Evolutionary conservation across 1,139 yeast species (phyloP), one percentile per base, ranked within the genome.

Genomic region (Debaryomyces nepalensis): DNA sequence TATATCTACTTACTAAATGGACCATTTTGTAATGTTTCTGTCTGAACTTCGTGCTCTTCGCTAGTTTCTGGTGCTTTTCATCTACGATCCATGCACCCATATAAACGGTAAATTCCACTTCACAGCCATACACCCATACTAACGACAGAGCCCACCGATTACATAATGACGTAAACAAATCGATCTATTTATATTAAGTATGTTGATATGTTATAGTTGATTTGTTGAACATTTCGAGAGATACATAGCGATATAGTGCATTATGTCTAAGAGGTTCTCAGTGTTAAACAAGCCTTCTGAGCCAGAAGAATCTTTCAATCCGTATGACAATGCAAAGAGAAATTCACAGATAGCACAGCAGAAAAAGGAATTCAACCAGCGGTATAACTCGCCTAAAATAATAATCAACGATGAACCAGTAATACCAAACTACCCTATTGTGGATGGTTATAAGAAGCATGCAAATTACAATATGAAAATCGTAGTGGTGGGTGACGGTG

Each of bases 401-500:
- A 61, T 70, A 40, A 66, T 70, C 33, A 54, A 69, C 41, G 72
- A 70, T 44, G 70, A 68, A 46, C 76, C 77, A 2, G 48, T 58
- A 16, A 63, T 71, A 22, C 77, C 78, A 12, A 44, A 63, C 38
- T 73, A 66, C 51, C 58, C 59, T 12, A 63, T 70, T 46, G 68
- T 64, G 40, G 51, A 58, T 10, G 54, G 58, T 30, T 60, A 66
- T 51, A 55, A 61, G 36, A 67, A 67, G 44, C 61, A 63, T 39
- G 63, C 74, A 38, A 49, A 60, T 37, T 63, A 74, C 46, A 73
- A 74, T 49, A 70, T 81, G 64, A 87, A 87, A 56, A 66, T 87
- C 19, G 93, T 90, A 15, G 91, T 89, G 16, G 96, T 91, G 4
- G 98, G 98, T 4, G 98, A 91, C 61, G 95, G 96, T 52, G 96